These are phyloP conservation scores for Eucalyptus cloeziana DNA, from an alignment of 345 rosid species.

Conservation along the genomic window DNA sequence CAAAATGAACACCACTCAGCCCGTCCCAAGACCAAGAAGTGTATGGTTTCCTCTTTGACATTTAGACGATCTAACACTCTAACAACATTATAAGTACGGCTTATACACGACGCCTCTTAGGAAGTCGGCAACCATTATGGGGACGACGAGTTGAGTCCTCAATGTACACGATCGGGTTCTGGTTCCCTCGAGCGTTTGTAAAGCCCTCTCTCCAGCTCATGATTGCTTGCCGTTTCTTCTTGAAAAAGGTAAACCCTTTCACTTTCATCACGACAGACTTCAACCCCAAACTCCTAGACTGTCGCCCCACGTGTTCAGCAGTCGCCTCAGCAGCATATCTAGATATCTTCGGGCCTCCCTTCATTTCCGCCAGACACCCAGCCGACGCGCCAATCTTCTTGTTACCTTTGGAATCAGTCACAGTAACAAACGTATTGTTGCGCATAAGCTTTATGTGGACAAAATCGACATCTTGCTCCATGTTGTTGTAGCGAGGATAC, in stretches of 20 bases:
- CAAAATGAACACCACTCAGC: not conserved
- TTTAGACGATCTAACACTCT: not conserved
- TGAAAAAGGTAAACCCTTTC: constrained; percentile 69
- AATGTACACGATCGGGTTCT: constrained; percentile 51
- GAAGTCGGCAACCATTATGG: constrained; percentile 89
- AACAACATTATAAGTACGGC: not conserved
- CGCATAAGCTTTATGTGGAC: constrained; percentile 60
- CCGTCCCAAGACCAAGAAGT: not conserved
- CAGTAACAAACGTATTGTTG: constrained; percentile 69
- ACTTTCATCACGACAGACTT: constrained; percentile 79
- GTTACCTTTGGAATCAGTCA: constrained; percentile 77
- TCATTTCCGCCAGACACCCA: constrained; percentile 40
- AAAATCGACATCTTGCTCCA: constrained; percentile 48
- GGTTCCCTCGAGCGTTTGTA: constrained; percentile 23
- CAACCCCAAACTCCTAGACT: constrained; percentile 53
- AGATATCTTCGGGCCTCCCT: constrained; percentile 47
- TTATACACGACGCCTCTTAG: constrained; percentile 55
- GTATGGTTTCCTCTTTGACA: not conserved
- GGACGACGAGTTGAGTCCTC: constrained; percentile 77
- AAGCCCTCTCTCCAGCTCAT: constrained; percentile 72
- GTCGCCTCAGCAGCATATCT: constrained; percentile 83
- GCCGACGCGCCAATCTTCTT: constrained; percentile 46
- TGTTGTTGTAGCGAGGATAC: constrained; percentile 2
- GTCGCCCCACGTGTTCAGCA: constrained; percentile 72
- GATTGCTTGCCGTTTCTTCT: constrained; percentile 75